Evolutionary conservation across 495 filamentous ascomycete genomes (phyloP).

Genomic region (Aspergillus olivimuriae): DNA sequence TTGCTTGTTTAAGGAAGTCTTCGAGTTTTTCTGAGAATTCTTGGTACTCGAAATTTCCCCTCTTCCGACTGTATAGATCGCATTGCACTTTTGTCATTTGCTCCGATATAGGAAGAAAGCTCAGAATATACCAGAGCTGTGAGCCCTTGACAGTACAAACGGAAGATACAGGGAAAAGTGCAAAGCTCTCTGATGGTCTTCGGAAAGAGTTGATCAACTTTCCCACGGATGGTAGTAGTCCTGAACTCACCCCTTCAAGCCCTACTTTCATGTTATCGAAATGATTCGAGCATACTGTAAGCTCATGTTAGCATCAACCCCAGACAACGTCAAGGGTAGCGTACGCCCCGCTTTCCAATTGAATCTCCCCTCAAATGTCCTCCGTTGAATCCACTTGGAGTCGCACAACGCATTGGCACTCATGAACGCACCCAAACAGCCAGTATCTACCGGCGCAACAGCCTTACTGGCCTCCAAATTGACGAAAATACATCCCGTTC

Average conservation of each 20-base stretch:
- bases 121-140: conserved; percentile 13
- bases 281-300: not conserved
- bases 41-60: not conserved
- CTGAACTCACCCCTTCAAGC: no score
- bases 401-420: conserved; percentile 6
- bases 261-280: no score
- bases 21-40: not conserved
- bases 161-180: conserved; percentile 14
- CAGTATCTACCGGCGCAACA: conserved; percentile 7
- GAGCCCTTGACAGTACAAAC: conserved; percentile 10
- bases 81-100: conserved; percentile 15
- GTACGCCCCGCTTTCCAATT: conserved; percentile 41
- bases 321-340: not conserved
- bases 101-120: conserved; percentile 14
- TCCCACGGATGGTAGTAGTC: not conserved
- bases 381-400: conserved; percentile 28
- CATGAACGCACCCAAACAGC: conserved; percentile 10
- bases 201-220: not conserved
- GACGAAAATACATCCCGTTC: conserved; percentile 33
- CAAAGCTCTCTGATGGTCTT: not conserved
- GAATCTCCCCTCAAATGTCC: conserved; percentile 31
- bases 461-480: conserved; percentile 32
- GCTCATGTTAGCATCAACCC: not conserved
- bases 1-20: conserved; percentile 1
- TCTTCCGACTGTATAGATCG: conserved; percentile 12